phyloP scores from a whole-genome alignment of 768 basidiomycete species.

The Steccherinum ochraceum region DNA sequence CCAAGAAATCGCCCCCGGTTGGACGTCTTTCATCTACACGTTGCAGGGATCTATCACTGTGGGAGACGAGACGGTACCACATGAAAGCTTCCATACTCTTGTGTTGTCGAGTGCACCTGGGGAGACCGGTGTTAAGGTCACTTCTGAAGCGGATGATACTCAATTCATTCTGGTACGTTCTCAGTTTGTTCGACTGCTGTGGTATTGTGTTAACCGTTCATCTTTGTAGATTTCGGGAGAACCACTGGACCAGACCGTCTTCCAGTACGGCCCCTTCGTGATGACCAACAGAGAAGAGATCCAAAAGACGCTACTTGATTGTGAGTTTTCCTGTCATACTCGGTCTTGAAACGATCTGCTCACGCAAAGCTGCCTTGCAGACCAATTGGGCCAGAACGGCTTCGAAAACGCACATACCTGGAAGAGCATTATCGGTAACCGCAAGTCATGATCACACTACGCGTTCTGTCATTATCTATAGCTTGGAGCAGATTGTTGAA shows the following conservation, averaged over 20 bases:
- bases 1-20: conserved; percentile 78
- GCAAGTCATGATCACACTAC: neutral
- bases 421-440: conserved; percentile 71
- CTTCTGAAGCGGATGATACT: conserved; percentile 52
- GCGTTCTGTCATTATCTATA: neutral
- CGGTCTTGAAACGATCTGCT: too few species aligned
- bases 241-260: conserved; percentile 82
- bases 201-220: neutral
- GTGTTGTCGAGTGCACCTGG: conserved; percentile 60
- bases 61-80: conserved; percentile 39
- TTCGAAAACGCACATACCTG: conserved; percentile 88
- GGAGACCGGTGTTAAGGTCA: conserved; percentile 66
- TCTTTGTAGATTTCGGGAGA: conserved; percentile 66
- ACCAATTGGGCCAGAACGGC: conserved; percentile 73
- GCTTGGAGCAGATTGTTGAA: too few species aligned
- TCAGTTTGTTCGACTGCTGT: neutral
- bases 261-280: conserved; percentile 86
- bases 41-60: conserved; percentile 62
- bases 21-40: conserved; percentile 85
- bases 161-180: conserved; percentile 65
- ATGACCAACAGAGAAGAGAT: conserved; percentile 81
- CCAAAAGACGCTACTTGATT: conserved; percentile 75
- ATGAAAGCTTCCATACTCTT: conserved; percentile 70
- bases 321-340: conserved; percentile 39
- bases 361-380: conserved; percentile 28